Evolutionary conservation across 1,284 basidiomycete genomes (phyloP).

Genomic region (Amylostereum chailletii): DNA sequence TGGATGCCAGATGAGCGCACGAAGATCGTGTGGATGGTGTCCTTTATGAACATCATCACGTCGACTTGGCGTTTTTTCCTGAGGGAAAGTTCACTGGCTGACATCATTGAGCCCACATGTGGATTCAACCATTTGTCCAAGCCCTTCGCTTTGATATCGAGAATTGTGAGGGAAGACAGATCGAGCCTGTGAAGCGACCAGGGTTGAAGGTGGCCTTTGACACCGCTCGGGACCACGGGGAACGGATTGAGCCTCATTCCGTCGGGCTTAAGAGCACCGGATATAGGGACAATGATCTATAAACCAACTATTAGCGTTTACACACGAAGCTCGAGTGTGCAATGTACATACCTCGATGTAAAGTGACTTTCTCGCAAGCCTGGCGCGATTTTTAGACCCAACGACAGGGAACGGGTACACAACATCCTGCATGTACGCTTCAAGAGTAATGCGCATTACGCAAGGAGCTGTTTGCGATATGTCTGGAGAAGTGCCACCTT

Average conservation of each 20-base stretch:
- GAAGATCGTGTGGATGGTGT: constrained; percentile 19
- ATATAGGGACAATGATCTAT: constrained; percentile 19
- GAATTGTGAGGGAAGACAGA: constrained; percentile 15
- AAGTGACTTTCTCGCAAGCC: constrained; percentile 40
- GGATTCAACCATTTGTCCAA: constrained; percentile 1
- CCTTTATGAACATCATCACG: constrained; percentile 19
- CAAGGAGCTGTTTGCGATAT: constrained; percentile 24
- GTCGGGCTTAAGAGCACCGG: constrained; percentile 18
- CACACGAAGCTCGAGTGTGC: constrained; percentile 13
- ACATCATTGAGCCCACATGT: constrained; percentile 21
- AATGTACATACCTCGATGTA: constrained; percentile 39
- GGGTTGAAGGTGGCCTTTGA: constrained; percentile 6
- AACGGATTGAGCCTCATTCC: constrained; percentile 22
- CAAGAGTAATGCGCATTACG: constrained; percentile 21
- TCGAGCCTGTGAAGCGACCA: constrained; percentile 24
- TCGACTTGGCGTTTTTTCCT: constrained; percentile 16
- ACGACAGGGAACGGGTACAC: constrained; percentile 25
- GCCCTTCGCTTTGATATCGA: constrained; percentile 10
- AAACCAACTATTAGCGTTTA: constrained; percentile 1
- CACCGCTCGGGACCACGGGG: constrained; percentile 16
- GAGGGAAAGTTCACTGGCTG: constrained; percentile 18
- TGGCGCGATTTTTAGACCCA: constrained; percentile 23
- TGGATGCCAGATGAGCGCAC: constrained; percentile 14
- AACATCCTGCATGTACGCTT: constrained; percentile 17
- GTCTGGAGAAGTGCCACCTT: constrained; percentile 12